phyloP scores from a whole-genome alignment of 2,329 filamentous ascomycete genomes.

The Colletotrichum cereale region DNA sequence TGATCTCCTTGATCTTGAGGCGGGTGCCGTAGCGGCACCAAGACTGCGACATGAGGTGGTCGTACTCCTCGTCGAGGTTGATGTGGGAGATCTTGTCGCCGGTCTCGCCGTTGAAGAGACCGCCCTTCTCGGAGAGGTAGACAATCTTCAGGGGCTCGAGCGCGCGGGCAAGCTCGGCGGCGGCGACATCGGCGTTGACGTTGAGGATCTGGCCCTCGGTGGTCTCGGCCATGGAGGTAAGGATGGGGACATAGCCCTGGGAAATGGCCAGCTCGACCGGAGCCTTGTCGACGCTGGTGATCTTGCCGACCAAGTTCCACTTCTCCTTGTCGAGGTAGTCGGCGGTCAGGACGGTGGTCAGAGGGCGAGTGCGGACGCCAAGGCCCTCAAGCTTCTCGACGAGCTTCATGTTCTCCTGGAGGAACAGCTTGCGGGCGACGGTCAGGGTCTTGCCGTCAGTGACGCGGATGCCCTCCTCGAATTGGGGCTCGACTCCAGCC shows the following conservation, averaged over 20 bases:
- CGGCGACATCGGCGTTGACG: slow-evolving; percentile 97
- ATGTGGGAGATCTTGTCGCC: slow-evolving; percentile 96
- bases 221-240: slow-evolving; percentile 97
- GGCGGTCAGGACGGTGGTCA: slow-evolving; percentile 92
- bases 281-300: slow-evolving; percentile 90
- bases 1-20: slow-evolving; percentile 98
- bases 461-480: slow-evolving; percentile 95
- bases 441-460: slow-evolving; percentile 96
- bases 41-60: slow-evolving; percentile 89
- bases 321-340: slow-evolving; percentile 97
- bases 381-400: slow-evolving; percentile 90
- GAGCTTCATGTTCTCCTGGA: slow-evolving; percentile 95
- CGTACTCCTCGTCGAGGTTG: slow-evolving; percentile 97
- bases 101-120: slow-evolving; percentile 92
- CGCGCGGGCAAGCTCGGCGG: slow-evolving; percentile 89
- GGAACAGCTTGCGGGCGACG: slow-evolving; percentile 90
- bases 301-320: slow-evolving; percentile 95
- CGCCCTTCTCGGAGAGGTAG: slow-evolving; percentile 98
- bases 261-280: slow-evolving; percentile 93
- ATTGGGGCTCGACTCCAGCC: slow-evolving; percentile 93
- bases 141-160: slow-evolving; percentile 97
- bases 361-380: slow-evolving; percentile 88
- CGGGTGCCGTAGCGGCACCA: slow-evolving; percentile 97
- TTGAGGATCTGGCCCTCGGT: slow-evolving; percentile 93
- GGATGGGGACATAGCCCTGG: slow-evolving; percentile 89